A percentile compares a stretch with the other conserved stretches of the same genome.
Evolutionary conservation across 345 rosid genomes (phyloP).

Genomic region (Dimocarpus longan): DNA sequence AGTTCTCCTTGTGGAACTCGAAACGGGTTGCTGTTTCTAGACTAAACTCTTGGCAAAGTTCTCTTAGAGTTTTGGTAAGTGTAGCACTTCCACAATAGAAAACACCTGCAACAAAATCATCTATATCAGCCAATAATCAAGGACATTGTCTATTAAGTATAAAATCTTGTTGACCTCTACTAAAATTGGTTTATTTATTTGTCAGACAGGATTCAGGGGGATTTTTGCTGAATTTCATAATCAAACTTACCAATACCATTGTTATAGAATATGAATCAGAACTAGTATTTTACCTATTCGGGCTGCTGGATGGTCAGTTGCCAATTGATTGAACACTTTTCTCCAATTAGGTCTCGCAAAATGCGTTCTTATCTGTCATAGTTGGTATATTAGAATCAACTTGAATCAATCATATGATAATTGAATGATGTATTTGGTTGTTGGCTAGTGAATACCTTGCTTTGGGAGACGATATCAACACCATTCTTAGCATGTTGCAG

Average conservation of each 20-base stretch:
- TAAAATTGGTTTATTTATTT: no score
- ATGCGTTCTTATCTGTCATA: slow-evolving; percentile 83
- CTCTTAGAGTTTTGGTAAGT: slow-evolving; percentile 61
- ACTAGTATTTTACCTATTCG: slow-evolving; percentile 54
- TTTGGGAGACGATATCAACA: slow-evolving; percentile 83
- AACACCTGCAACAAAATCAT: slow-evolving; percentile 58
- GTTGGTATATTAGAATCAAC: slow-evolving; percentile 2
- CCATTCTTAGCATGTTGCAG: slow-evolving; percentile 96
- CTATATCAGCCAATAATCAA: background rate
- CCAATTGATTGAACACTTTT: slow-evolving; percentile 73
- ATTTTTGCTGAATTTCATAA: background rate
- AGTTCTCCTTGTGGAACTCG: slow-evolving; percentile 91
- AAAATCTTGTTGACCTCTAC: background rate
- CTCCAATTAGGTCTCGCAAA: slow-evolving; percentile 97
- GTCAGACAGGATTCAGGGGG: background rate
- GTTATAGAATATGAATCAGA: no score
- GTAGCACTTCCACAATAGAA: slow-evolving; percentile 93
- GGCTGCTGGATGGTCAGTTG: slow-evolving; percentile 56
- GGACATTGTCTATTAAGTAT: no score
- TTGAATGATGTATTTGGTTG: background rate
- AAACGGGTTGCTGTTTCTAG: slow-evolving; percentile 75
- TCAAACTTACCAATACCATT: background rate
- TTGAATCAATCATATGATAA: background rate
- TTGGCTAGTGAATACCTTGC: slow-evolving; percentile 56
- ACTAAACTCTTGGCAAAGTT: slow-evolving; percentile 82